A percentile compares a stretch with the other conserved stretches of the same genome.
Evolutionary conservation across 176 grass and related monocot species (phyloP).

Genomic region (Raddia guianensis): DNA sequence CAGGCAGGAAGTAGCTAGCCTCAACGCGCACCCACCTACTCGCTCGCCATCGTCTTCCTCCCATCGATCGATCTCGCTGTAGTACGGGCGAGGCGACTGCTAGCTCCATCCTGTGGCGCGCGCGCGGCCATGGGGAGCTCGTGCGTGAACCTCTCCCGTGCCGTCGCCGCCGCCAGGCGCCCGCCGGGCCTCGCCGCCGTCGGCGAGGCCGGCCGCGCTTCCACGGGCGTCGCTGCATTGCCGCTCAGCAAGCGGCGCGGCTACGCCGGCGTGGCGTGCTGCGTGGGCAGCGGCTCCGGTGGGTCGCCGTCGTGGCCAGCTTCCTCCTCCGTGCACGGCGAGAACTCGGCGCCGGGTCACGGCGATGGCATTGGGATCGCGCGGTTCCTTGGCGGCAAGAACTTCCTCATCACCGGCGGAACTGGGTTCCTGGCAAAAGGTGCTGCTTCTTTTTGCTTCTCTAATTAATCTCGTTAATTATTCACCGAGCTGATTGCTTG

Average conservation of each 20-base stretch:
- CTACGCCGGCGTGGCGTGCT: conserved; percentile 19
- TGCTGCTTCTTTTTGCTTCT: background rate
- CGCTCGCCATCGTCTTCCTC: conserved; percentile 29
- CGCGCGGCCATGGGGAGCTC: conserved; percentile 90
- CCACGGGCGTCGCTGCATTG: conserved; percentile 19
- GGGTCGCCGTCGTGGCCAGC: no score
- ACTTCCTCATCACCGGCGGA: conserved; percentile 86
- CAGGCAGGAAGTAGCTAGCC: conserved; percentile 39
- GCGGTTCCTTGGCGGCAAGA: conserved; percentile 72
- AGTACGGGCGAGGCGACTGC: no score
- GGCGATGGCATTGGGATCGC: conserved; percentile 62
- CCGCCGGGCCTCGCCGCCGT: conserved; percentile 31
- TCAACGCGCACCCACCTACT: conserved; percentile 38
- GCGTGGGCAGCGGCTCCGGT: background rate
- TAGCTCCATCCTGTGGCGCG: no score
- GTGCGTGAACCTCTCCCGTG: conserved; percentile 63
- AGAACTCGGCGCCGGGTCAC: background rate
- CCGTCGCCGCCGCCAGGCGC: conserved; percentile 32
- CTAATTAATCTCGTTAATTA: no score
- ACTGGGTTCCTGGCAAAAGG: conserved; percentile 96
- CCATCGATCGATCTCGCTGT: conserved; percentile 14
- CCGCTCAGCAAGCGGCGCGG: conserved; percentile 8
- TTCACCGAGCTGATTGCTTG: no score
- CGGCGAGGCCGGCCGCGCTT: background rate
- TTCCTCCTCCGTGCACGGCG: background rate